Percentiles rank a stretch among this genome's conserved stretches.
These are phyloP conservation scores for Kluyveromyces wickerhamii DNA, from an alignment of 805 yeast species.

Conservation along the genomic window DNA sequence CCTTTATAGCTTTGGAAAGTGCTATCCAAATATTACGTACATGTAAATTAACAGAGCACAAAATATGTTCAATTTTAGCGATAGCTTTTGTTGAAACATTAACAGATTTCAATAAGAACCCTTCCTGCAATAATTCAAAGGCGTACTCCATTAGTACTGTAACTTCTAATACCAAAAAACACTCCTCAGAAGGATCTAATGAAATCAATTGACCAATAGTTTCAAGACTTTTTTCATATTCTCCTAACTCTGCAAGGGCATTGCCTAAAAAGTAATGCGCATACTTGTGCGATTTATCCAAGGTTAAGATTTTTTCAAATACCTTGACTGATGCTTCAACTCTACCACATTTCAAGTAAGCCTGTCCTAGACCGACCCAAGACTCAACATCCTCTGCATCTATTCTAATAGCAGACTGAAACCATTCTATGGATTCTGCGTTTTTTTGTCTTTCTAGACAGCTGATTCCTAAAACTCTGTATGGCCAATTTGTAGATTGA, in stretches of 20 bases:
- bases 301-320: conserved; percentile 51
- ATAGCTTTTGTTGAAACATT: conserved; percentile 41
- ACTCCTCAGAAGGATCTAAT: conserved; percentile 40
- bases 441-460: conserved; percentile 64
- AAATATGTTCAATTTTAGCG: conserved; percentile 19
- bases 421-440: conserved; percentile 77
- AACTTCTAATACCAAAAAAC: conserved; percentile 45
- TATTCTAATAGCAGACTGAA: conserved; percentile 75
- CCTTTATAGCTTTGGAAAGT: conserved; percentile 46
- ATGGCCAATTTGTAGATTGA: conserved; percentile 67
- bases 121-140: conserved; percentile 42
- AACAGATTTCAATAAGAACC: conserved; percentile 61
- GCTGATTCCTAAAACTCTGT: conserved; percentile 74
- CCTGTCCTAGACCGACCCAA: conserved; percentile 97
- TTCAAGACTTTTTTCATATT: conserved; percentile 52
- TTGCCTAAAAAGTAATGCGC: conserved; percentile 61
- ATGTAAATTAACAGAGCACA: conserved; percentile 11
- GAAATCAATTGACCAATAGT: conserved; percentile 37
- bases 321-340: conserved; percentile 82
- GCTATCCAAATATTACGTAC: conserved; percentile 61
- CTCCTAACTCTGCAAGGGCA: conserved; percentile 55
- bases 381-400: conserved; percentile 62
- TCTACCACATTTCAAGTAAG: conserved; percentile 78
- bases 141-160: conserved; percentile 53
- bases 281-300: conserved; percentile 50